Base-by-base conservation (phyloP, 306 rosid genomes). In the Trichosanthes truncata region DNA sequence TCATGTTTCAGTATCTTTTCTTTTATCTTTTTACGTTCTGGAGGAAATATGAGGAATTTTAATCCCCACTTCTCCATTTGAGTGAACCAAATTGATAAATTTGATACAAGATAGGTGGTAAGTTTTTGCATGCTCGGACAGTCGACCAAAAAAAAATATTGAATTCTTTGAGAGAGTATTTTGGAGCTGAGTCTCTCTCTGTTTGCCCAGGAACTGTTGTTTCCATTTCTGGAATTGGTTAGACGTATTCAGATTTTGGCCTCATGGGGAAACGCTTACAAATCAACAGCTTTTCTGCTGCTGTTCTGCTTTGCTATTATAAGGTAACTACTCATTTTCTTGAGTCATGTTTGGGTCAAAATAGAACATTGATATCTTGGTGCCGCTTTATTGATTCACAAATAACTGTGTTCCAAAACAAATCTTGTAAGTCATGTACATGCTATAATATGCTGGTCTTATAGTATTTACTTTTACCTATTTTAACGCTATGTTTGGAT, bases 121-220 rank as follows among this genome's bases (percentile, higher is more conserved):
- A 76, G 65, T 20, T 52, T 62, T 29, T 72, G 41, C 69, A 82
- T 86, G 53, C 67, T 36, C 78, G 59, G 77, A 36, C 53, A 12
- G 40, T 46, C 15, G 7, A 73, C 15, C n/a, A 26, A 45, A n/a
- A 40, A 26, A 48, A 29, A 46, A 25, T 49, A 29, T 49, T 74
- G 29, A 11, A 74, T 52, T 20, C 60, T 48, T n/a, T 33, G 45
- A 52, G 45, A 74, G 36, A 29, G 78, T 52, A 31, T 74, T 52
- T 74, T 51, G 59, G 41, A 31, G 59, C 78, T 74, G 63, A 48
- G 17, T 52, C 33, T 87, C n/a, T 55, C 26, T 74, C 79, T 85
- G 80, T 80, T 85, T 84, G 62, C 88, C 89, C 82, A 92, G 98
- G 98, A 91, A 85, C 86, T 95, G 79, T 87, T 91, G 69, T 90